Evolutionary conservation across 176 grass and related monocot genomes (phyloP).

Genomic region (Oryza punctata): DNA sequence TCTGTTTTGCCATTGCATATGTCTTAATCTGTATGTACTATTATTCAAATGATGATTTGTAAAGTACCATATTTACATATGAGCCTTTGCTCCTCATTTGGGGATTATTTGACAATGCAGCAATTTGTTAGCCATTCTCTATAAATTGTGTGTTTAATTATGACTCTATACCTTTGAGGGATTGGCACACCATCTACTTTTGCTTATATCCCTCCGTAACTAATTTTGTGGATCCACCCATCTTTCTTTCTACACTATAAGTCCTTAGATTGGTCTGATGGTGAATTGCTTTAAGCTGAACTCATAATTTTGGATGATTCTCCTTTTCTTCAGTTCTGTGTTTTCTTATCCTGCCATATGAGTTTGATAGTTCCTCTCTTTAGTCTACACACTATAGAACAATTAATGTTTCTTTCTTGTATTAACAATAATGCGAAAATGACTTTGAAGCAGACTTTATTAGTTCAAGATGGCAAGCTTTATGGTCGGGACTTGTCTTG

Average conservation of each 20-base stretch:
- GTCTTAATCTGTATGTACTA: not conserved
- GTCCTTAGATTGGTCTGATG: not conserved
- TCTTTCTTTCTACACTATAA: not conserved
- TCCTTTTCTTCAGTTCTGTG: constrained; percentile 13
- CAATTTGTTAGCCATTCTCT: not conserved
- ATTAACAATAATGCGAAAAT: constrained; percentile 34
- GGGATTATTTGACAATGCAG: not conserved
- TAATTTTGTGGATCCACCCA: not conserved
- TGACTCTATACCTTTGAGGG: not conserved
- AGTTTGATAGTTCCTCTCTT: constrained; percentile 17
- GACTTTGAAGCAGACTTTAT: constrained; percentile 58
- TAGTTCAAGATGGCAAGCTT: constrained; percentile 88
- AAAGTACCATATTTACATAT: not conserved
- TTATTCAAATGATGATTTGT: not conserved
- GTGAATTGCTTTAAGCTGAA: not conserved
- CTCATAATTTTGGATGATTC: not conserved
- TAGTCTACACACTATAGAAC: not conserved
- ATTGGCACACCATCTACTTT: not conserved
- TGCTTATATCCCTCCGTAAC: not conserved
- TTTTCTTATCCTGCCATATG: not conserved
- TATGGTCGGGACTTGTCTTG: constrained; percentile 72
- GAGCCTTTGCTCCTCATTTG: not conserved
- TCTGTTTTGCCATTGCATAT: not conserved
- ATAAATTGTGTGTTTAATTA: constrained; percentile 2
- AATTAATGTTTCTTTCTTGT: constrained; percentile 31